Base-by-base conservation (phyloP, 2,329 filamentous ascomycete species). In the Scedosporium aurantiacum region DNA sequence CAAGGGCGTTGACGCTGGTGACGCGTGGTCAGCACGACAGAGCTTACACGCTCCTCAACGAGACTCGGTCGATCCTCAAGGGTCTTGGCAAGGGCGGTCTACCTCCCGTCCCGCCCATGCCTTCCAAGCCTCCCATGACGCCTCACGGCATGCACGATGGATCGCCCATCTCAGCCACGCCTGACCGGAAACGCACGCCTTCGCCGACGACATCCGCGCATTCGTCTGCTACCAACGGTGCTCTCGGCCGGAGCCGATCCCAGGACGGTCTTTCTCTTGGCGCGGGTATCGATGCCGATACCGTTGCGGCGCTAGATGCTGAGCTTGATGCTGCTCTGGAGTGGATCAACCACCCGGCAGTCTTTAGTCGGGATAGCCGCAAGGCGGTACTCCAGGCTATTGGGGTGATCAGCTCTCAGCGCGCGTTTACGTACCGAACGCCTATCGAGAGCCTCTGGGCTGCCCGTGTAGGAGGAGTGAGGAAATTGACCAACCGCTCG, bases 361-460 rank as follows among this genome's bases (percentile, higher is more conserved):
- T 97, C 2, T 99, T 99, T 71, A 88, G 89, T 7, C 86, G 94
- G 43, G 94, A 99, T 72, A 94, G 90, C 62, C 87, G 94, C 68
- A 99, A 99, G 77, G 91, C 93, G 4, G 92, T 99, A 2, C 80
- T 99, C 25, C 94, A 99, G 73, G 91, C 92, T 16, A 97, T 99
- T 66, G 93, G 94, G 5, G 92, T 97, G 64, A 97, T 99, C 67
- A 94, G 90, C 69, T 95, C 90, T 5, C 94, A 99, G 75, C 84
- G 94, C 56, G 92, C 89, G 10, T 96, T 93, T 71, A 97, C 94
- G 0, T 97, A 93, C 81, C 86, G 93, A 59, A 94, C 92, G 2
- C 86, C 91, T 0, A 88, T 93, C 5, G 94, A 99, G 77, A 84
- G 85, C 37, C 81, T 97, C 32, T 97, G 93, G 91, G 91, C 94